Evolutionary conservation across 2,329 filamentous ascomycete genomes (phyloP), one percentile per base, ranked within the genome.

Genomic region (Paradendryphiella salina): DNA sequence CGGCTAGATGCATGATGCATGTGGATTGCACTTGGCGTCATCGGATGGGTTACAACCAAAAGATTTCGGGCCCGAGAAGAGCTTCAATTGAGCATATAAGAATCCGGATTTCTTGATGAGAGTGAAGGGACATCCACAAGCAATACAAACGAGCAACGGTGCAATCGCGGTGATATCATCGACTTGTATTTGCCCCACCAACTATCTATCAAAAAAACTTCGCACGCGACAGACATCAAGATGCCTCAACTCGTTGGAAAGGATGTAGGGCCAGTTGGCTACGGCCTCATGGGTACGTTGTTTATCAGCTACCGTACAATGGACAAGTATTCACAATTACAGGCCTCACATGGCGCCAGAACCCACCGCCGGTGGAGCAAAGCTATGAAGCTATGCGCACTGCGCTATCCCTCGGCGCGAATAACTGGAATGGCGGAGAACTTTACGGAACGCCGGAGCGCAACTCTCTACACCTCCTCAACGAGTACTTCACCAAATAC

Each of bases 381-480:
- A 60, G 74, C 57, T 75, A 79, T 59, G 66, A 70, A 46, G 73
- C 76, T 2, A 78, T 80, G 77, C 74, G 72, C 42, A 67, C 72
- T 1, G 75, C 77, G 21, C 60, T 78, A 13, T 59, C 68, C 2
- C 49, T 60, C 11, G 77, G 77, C 23, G 69, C 76, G n/a, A 77
- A 76, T 59, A 73, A 75, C 55, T 80, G 77, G 77, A 80, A 80
- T 54, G 78, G 75, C 33, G 78, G 78, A 50, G 76, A 79, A 54
- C 51, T 80, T 46, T 80, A 80, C 60, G 78, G 78, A 10, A 65
- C 72, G 0, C 70, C 75, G 1, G 71, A 77, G 28, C 67, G 67
- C 54, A 81, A 80, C 61, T 76, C 73, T 9, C 70, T 81, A 0
- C 75, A 79, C 26, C 66, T 82, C 5, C 71, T 82, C 18, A 74